A percentile compares a stretch with the other conserved stretches of the same genome.
phyloP scores from a whole-genome alignment of 2,329 filamentous ascomycete genomes.

The Fusarium sp. region DNA sequence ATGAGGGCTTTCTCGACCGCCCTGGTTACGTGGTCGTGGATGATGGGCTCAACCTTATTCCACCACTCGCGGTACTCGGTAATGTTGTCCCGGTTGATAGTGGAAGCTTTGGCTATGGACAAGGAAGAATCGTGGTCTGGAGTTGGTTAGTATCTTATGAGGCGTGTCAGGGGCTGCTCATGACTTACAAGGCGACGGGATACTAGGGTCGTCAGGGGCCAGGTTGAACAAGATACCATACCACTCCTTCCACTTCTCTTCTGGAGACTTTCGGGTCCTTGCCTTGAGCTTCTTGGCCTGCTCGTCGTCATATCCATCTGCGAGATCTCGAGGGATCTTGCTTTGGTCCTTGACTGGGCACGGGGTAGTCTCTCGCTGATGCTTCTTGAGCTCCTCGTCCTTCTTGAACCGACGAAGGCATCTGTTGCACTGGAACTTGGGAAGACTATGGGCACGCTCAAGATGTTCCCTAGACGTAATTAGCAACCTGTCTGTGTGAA shows the following conservation, averaged over 20 bases:
- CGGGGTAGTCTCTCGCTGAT: slow-evolving; percentile 31
- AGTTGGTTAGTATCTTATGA: neutral
- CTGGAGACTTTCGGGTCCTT: slow-evolving; percentile 1
- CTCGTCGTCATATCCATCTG: slow-evolving; percentile 39
- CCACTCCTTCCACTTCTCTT: slow-evolving; percentile 37
- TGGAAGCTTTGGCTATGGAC: neutral
- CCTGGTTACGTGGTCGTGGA: slow-evolving; percentile 8
- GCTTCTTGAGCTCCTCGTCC: slow-evolving; percentile 34
- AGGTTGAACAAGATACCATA: slow-evolving; percentile 37
- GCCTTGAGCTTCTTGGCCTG: slow-evolving; percentile 38
- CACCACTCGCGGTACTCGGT: slow-evolving; percentile 19
- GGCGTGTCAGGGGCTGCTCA: neutral
- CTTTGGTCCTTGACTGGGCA: slow-evolving; percentile 35
- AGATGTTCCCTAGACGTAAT: slow-evolving; percentile 39
- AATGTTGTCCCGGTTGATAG: slow-evolving; percentile 8
- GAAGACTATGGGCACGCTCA: slow-evolving; percentile 34
- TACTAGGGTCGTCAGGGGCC: slow-evolving; percentile 23
- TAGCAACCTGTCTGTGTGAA: neutral
- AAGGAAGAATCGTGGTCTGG: slow-evolving; percentile 23
- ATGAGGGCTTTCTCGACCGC: slow-evolving; percentile 18
- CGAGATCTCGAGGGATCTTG: slow-evolving; percentile 21
- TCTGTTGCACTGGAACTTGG: slow-evolving; percentile 36
- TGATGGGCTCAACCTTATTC: slow-evolving; percentile 16
- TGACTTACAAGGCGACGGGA: slow-evolving; percentile 43
- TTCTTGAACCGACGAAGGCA: slow-evolving; percentile 34